Percentiles rank a stretch among this genome's conserved stretches.
phyloP scores from a whole-genome alignment of 106 monocot species.

The Allium cepa region DNA sequence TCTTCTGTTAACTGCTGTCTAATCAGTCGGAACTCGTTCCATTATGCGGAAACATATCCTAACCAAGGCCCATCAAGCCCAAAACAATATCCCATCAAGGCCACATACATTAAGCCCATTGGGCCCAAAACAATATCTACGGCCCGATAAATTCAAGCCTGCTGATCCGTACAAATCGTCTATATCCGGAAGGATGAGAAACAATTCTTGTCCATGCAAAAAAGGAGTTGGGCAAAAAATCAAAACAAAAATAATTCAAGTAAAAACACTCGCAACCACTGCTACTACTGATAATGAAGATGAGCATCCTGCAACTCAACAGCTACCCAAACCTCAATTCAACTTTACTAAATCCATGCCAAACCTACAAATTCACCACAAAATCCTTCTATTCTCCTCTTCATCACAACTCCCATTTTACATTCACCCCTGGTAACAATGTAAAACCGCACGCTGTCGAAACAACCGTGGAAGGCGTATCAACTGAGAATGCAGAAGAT shows the following conservation, averaged over 20 bases:
- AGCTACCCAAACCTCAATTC: conserved; percentile 4
- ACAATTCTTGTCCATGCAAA: conserved; percentile 2
- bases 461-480: neutral
- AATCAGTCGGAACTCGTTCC: too few species aligned
- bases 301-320: conserved; percentile 12
- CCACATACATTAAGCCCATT: too few species aligned
- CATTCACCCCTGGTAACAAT: neutral
- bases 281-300: neutral
- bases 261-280: neutral
- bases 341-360: neutral
- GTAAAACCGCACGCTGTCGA: neutral
- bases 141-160: neutral
- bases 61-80: too few species aligned
- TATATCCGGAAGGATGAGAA: conserved; percentile 1
- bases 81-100: too few species aligned
- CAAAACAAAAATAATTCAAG: neutral
- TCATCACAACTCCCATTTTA: neutral
- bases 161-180: neutral
- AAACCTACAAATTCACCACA: neutral
- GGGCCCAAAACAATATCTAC: too few species aligned
- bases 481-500: conserved; percentile 7
- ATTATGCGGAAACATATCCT: too few species aligned
- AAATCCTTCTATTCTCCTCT: neutral
- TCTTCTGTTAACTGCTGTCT: too few species aligned
- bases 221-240: neutral